Conservation (phyloP, 805 yeast genomes). For the Suhomyces emberorum region DNA sequence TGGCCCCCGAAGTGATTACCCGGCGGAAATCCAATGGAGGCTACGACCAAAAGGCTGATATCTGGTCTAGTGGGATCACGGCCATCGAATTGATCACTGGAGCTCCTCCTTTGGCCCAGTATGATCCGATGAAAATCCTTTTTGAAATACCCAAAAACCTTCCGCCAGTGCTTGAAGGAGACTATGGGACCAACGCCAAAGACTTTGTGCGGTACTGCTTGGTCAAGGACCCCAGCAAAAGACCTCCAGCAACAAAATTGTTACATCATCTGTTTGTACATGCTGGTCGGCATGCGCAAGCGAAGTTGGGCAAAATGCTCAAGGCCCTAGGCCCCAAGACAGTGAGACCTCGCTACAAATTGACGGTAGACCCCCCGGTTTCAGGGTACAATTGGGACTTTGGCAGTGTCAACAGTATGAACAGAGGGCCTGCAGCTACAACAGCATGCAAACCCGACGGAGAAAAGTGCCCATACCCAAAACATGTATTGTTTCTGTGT, state of each 20-base stretch:
- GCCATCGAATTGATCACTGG: conserved; percentile 83
- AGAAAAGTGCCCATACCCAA: no score
- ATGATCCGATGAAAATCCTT: conserved; percentile 75
- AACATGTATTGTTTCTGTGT: conserved; percentile 43
- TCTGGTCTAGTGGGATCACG: conserved; percentile 96
- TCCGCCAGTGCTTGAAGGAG: conserved; percentile 57
- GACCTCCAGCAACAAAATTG: conserved; percentile 62
- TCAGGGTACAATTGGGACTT: no score
- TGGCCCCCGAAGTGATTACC: conserved; percentile 95
- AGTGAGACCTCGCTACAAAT: conserved; percentile 4
- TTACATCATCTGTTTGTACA: conserved; percentile 53
- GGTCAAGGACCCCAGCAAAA: conserved; percentile 55
- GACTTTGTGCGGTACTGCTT: conserved; percentile 68
- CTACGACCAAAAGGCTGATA: conserved; percentile 83
- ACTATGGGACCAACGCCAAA: conserved; percentile 50
- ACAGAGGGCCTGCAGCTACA: background rate
- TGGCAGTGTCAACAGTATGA: conserved; percentile 11
- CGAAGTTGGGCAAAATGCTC: conserved; percentile 36
- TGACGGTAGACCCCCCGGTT: no score
- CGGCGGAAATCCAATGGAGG: conserved; percentile 40
- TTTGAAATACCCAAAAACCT: conserved; percentile 62
- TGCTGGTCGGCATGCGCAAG: conserved; percentile 19
- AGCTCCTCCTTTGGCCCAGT: conserved; percentile 69
- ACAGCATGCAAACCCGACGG: background rate
- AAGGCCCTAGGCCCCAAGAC: conserved; percentile 29